Percentiles rank a stretch among this genome's conserved stretches.
Conservation (phyloP, 441 rosid species). For the Raphanus hybrid region DNA sequence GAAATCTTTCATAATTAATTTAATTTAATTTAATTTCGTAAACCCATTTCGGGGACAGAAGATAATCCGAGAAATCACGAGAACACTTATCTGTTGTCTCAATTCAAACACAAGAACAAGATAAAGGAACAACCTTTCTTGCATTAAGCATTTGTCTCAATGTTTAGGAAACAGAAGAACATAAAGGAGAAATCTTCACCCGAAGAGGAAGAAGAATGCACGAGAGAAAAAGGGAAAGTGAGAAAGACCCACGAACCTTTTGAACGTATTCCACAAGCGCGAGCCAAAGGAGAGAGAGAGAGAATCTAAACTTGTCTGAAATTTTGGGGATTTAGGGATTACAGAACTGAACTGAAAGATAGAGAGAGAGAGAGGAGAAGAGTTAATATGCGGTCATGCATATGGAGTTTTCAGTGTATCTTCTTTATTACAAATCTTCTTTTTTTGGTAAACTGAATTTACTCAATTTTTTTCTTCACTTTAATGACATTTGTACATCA, state of each 20-base stretch:
- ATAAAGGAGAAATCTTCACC: background rate
- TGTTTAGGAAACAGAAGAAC: background rate
- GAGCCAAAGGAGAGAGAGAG: conserved; percentile 22
- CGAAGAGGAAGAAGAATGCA: conserved; percentile 17
- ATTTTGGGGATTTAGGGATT: conserved; percentile 57
- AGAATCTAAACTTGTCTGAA: conserved; percentile 46
- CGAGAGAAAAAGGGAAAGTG: background rate
- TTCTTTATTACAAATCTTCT: conserved; percentile 18
- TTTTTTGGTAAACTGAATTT: background rate
- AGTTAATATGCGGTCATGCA: conserved; percentile 26
- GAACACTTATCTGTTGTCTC: background rate
- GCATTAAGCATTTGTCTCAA: conserved; percentile 29
- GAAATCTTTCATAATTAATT: conserved; percentile 2
- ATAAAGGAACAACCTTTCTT: background rate
- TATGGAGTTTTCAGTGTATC: conserved; percentile 35
- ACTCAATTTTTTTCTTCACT: conserved; percentile 4
- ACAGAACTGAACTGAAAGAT: conserved; percentile 22
- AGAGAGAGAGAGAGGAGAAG: conserved; percentile 29
- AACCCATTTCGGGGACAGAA: conserved; percentile 16
- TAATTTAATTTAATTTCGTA: background rate
- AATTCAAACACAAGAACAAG: background rate
- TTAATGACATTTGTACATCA: conserved; percentile 1
- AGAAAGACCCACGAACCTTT: conserved; percentile 35
- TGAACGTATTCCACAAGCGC: conserved; percentile 33
- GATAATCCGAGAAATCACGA: background rate